These are phyloP conservation scores for Podospora tetraspora DNA, from an alignment of 495 filamentous ascomycete genomes.

Conservation along the genomic window DNA sequence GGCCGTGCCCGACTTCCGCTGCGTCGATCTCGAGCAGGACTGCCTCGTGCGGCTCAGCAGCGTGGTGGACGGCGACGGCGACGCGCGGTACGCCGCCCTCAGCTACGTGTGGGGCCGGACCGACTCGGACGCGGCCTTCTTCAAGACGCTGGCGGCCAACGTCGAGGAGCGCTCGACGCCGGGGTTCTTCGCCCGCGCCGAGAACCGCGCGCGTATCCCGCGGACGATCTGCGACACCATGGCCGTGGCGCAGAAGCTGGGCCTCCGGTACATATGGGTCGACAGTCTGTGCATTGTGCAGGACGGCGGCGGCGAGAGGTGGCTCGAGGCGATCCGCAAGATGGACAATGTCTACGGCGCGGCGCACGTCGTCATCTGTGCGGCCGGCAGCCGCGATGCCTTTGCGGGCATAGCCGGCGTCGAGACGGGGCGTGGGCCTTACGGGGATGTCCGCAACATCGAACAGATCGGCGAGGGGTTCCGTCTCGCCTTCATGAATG, in stretches of 20 bases:
- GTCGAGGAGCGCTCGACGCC: neutral
- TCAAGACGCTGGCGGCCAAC: neutral
- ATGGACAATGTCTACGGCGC: constrained; percentile 30
- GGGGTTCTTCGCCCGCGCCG: neutral
- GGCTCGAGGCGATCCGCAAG: neutral
- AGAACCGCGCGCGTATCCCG: neutral
- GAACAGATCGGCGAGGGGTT: constrained; percentile 18
- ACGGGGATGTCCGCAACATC: constrained; percentile 9
- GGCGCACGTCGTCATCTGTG: constrained; percentile 24
- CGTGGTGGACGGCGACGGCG: too few relatives aligned
- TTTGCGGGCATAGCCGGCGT: constrained; percentile 15
- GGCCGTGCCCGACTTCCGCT: constrained; percentile 10
- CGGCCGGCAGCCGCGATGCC: constrained; percentile 14
- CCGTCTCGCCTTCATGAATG: constrained; percentile 5
- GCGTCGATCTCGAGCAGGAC: constrained; percentile 13
- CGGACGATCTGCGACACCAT: neutral
- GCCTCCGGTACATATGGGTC: neutral
- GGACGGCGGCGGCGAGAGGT: neutral
- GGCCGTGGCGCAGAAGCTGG: neutral
- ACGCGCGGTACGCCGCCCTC: constrained; percentile 18
- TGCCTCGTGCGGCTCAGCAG: constrained; percentile 6
- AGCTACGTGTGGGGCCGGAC: constrained; percentile 22
- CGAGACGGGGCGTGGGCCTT: constrained; percentile 1
- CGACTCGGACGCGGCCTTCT: neutral
- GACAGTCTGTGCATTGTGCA: constrained; percentile 30